Evolutionary conservation across 2,329 filamentous ascomycete genomes (phyloP), one percentile per base, ranked within the genome.

Genomic region (Aspergillus ochraceoroseus): DNA sequence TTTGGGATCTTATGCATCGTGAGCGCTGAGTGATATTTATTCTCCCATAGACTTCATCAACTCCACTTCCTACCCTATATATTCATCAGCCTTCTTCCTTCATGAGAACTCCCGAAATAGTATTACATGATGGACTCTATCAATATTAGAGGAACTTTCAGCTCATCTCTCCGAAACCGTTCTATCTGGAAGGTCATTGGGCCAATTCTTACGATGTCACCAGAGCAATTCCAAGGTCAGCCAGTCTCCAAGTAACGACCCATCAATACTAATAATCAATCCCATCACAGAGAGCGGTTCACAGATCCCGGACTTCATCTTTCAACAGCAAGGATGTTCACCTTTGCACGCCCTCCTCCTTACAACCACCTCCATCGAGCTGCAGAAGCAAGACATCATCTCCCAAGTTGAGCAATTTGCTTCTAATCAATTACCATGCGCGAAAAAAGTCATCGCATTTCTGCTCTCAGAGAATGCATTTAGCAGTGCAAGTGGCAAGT

Each of bases 111-210:
- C 23, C 1, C 7, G n/a, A n/a, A n/a, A n/a, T 14, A 18, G 12
- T 2, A 22, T 22, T n/a, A n/a, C 5, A 20, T 6, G 4, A 52
- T 46, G 49, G 28, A 43, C 7, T n/a, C 11, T 15, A 0, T 4
- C 9, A 13, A 12, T 47, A 11, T 36, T 18, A n/a, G n/a, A n/a
- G 48, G 51, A 1, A 41, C 42, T n/a, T 71, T 71, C 53, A 68
- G 64, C 49, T 55, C 59, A n/a, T 59, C 57, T 11, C 62, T 72
- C 8, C 62, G 63, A 8, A 51, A 54, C 19, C 64, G 65, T 14
- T 51, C 61, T 4, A 57, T 68, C 19, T 69, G 66, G 61, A 53
- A 53, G 11, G 43, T 50, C 15, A 45, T 63, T 7, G 49, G 42
- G 7, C 57, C 53, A 19, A 26, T 51, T 15, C 34, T 62, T 8